These are phyloP conservation scores for Capronia epimyces DNA, from an alignment of 2,329 filamentous ascomycete genomes.

Conservation along the genomic window DNA sequence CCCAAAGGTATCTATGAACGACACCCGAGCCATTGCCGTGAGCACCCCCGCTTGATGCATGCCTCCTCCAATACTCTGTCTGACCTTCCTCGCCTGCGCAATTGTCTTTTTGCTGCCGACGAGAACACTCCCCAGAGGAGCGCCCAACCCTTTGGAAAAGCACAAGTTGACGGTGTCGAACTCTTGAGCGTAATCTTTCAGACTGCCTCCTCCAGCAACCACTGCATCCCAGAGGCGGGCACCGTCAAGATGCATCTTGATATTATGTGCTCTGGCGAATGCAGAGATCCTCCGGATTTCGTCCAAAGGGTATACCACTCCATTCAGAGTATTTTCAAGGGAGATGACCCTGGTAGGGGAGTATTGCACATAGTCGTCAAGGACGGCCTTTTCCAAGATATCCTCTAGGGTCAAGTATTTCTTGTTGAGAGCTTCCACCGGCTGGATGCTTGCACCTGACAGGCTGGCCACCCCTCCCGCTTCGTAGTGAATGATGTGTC, in stretches of 20 bases:
- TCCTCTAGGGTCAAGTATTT: conserved; percentile 33
- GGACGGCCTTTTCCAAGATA: background rate
- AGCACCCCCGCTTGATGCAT: conserved; percentile 34
- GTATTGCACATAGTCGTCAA: conserved; percentile 27
- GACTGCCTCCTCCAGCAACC: conserved; percentile 27
- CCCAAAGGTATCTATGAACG: conserved; percentile 7
- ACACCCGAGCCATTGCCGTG: conserved; percentile 29
- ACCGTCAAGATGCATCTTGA: conserved; percentile 34
- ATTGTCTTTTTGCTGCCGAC: conserved; percentile 31
- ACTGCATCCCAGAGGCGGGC: conserved; percentile 33
- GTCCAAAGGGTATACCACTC: conserved; percentile 31
- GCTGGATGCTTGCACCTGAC: conserved; percentile 31
- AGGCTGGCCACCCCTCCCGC: conserved; percentile 31
- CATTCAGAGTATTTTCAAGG: conserved; percentile 32
- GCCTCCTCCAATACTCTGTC: conserved; percentile 35
- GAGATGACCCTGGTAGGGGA: conserved; percentile 33
- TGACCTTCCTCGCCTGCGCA: conserved; percentile 31
- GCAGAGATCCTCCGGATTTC: conserved; percentile 32
- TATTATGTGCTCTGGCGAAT: conserved; percentile 30
- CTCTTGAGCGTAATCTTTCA: conserved; percentile 32
- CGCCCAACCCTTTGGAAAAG: conserved; percentile 34
- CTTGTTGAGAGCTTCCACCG: conserved; percentile 32
- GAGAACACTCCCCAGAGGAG: conserved; percentile 34
- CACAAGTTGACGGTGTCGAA: conserved; percentile 36
- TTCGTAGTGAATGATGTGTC: conserved; percentile 35